Evolutionary conservation across 2,329 filamentous ascomycete species (phyloP).

Genomic region (Cladosporium colombiae): DNA sequence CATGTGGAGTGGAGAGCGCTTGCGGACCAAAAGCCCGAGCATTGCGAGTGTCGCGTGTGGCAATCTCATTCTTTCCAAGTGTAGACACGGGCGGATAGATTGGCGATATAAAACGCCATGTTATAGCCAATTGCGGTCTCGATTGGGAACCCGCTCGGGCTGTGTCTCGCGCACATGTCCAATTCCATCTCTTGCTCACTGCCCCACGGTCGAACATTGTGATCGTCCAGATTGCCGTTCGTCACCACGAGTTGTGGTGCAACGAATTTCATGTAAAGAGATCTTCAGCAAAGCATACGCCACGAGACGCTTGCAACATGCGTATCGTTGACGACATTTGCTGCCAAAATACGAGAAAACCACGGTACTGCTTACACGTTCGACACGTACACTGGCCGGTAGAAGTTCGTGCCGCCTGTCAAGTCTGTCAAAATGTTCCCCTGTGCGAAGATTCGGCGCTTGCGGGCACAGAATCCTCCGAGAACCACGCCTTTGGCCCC

Average conservation of each 20-base stretch:
- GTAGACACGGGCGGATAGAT: neutral
- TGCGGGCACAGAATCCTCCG: conserved; percentile 1
- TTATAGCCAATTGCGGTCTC: neutral
- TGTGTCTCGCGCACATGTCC: neutral
- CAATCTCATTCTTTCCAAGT: neutral
- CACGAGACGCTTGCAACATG: neutral
- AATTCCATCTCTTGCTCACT: neutral
- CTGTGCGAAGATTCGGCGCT: neutral
- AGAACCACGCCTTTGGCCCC: neutral
- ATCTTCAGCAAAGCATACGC: neutral
- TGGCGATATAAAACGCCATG: conserved; percentile 11
- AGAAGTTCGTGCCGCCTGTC: conserved; percentile 2
- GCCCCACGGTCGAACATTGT: neutral
- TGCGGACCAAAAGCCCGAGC: neutral
- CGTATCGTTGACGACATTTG: neutral
- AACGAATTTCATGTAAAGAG: neutral
- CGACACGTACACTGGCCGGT: neutral
- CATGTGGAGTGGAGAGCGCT: neutral
- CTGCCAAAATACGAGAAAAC: neutral
- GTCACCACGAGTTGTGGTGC: neutral
- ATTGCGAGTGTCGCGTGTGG: neutral
- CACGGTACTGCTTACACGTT: neutral
- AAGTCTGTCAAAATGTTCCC: neutral
- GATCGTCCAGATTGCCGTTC: neutral
- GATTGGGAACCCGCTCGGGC: neutral